Evolutionary conservation across 2,329 filamentous ascomycete species (phyloP).

Genomic region (Verticillium nubilum): DNA sequence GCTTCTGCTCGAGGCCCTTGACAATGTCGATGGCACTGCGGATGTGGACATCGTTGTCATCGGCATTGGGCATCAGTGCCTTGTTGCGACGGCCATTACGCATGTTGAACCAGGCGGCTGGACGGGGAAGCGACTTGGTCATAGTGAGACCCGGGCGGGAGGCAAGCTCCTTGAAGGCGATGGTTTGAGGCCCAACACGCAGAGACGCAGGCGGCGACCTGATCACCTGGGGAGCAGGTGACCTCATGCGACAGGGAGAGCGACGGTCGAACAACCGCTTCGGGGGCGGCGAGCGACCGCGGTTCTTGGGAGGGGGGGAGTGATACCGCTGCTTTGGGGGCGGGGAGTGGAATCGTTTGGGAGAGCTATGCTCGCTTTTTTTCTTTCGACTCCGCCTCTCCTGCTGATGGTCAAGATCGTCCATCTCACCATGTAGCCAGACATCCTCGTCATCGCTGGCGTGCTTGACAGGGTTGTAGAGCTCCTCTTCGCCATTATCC

Average conservation of each 20-base stretch:
- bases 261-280: constrained; percentile 56
- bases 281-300: constrained; percentile 44
- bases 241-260: constrained; percentile 67
- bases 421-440: constrained; percentile 68
- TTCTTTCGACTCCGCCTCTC: constrained; percentile 43
- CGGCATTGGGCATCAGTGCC: constrained; percentile 21
- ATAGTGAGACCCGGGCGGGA: constrained; percentile 63
- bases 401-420: constrained; percentile 57
- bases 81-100: constrained; percentile 34
- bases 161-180: constrained; percentile 39
- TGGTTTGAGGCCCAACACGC: constrained; percentile 31
- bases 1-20: constrained; percentile 91
- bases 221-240: constrained; percentile 53
- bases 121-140: constrained; percentile 82
- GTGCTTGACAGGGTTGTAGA: constrained; percentile 48
- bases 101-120: constrained; percentile 62
- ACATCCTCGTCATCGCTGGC: constrained; percentile 66
- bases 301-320: constrained; percentile 34
- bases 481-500: constrained; percentile 72
- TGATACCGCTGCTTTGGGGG: constrained; percentile 40
- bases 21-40: constrained; percentile 97
- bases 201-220: constrained; percentile 44
- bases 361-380: constrained; percentile 43
- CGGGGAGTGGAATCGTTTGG: constrained; percentile 42
- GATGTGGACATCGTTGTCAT: constrained; percentile 54